Evolutionary conservation across 306 rosid genomes (phyloP).

Genomic region (Vigna unguiculata): DNA sequence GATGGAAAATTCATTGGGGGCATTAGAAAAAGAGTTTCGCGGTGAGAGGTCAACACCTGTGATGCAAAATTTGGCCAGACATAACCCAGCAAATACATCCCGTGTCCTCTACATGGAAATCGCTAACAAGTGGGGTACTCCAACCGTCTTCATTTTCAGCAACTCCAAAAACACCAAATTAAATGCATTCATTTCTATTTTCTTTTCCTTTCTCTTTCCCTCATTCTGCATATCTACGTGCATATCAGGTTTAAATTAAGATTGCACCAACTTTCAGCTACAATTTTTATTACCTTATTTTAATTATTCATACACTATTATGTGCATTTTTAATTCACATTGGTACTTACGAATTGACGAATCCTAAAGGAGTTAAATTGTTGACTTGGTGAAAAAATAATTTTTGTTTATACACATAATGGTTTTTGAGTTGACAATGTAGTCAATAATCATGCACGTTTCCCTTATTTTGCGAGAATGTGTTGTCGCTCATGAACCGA

Average conservation of each 20-base stretch:
- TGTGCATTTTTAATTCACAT: background rate
- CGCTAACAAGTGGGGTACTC: conserved; percentile 23
- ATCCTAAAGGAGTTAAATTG: background rate
- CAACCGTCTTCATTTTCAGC: conserved; percentile 27
- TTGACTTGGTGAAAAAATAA: background rate
- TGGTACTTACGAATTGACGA: background rate
- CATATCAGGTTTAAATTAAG: conserved; percentile 31
- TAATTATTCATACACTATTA: background rate
- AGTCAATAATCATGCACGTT: conserved; percentile 7
- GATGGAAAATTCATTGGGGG: conserved; percentile 22
- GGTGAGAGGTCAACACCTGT: conserved; percentile 61
- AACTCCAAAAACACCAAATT: background rate
- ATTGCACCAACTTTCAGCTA: conserved; percentile 32
- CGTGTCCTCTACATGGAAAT: conserved; percentile 33
- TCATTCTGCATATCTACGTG: background rate
- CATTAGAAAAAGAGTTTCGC: conserved; percentile 5
- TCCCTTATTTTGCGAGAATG: background rate
- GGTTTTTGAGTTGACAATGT: conserved; percentile 2
- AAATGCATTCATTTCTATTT: background rate
- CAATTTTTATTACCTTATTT: background rate
- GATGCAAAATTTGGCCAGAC: conserved; percentile 48
- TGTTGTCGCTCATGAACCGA: background rate
- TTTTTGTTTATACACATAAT: background rate
- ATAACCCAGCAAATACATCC: conserved; percentile 36
- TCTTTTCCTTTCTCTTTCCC: background rate